Evolutionary conservation across 1,139 yeast genomes (phyloP).

Genomic region (Candida freyschussii): DNA sequence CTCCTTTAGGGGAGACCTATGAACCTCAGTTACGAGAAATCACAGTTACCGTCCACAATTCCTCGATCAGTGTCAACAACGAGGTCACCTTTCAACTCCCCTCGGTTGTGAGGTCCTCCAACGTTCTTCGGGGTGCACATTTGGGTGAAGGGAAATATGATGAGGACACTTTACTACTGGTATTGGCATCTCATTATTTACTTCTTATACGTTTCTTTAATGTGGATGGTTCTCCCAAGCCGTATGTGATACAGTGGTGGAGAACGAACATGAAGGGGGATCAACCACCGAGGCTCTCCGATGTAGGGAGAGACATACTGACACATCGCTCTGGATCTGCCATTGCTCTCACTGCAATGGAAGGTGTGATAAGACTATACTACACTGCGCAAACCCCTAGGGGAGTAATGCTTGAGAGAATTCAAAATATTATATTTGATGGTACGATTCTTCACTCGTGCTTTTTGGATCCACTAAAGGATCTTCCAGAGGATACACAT

Average conservation of each 20-base stretch:
- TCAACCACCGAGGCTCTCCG: conserved; percentile 26
- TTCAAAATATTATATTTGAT: conserved; percentile 38
- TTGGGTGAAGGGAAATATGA: conserved; percentile 10
- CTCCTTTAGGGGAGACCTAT: conserved; percentile 3
- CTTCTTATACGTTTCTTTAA: conserved; percentile 33
- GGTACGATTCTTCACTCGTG: conserved; percentile 42
- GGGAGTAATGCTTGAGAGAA: conserved; percentile 38
- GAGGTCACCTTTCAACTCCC: conserved; percentile 34
- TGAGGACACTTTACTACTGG: conserved; percentile 42
- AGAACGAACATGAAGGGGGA: conserved; percentile 25
- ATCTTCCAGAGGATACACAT: conserved; percentile 23
- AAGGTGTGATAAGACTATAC: conserved; percentile 37
- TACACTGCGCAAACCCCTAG: conserved; percentile 33
- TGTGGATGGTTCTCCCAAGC: conserved; percentile 28
- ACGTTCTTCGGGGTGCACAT: conserved; percentile 30
- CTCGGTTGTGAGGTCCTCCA: conserved; percentile 36
- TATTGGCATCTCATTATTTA: conserved; percentile 40
- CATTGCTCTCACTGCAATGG: conserved; percentile 37
- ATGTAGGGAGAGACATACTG: conserved; percentile 35
- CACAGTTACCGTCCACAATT: conserved; percentile 33
- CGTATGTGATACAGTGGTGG: conserved; percentile 54
- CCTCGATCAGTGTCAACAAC: conserved; percentile 34
- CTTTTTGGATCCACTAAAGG: conserved; percentile 34
- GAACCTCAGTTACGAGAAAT: conserved; percentile 16
- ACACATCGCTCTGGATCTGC: conserved; percentile 39